These are phyloP conservation scores for Umbelopsis sp. DNA, from an alignment of 192 early-diverging fungal genomes.

Conservation along the genomic window DNA sequence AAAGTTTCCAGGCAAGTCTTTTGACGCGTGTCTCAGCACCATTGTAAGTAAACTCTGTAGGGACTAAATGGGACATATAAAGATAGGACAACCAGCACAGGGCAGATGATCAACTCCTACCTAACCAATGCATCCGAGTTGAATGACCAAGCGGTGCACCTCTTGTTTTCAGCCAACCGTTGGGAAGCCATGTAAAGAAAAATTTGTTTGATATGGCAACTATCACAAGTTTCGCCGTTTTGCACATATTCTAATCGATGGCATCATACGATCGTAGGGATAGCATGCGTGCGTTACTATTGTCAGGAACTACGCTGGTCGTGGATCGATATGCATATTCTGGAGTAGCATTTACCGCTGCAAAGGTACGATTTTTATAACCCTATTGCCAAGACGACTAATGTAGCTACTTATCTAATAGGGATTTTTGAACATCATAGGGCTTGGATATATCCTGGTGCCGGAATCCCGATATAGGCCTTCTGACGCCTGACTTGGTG, in stretches of 20 bases:
- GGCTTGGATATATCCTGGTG: constrained; percentile 88
- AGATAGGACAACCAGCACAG: constrained; percentile 92
- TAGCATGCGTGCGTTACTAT: constrained; percentile 60
- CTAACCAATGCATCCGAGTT: constrained; percentile 69
- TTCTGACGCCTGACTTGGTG: constrained; percentile 84
- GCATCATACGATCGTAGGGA: constrained; percentile 37
- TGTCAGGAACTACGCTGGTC: constrained; percentile 73
- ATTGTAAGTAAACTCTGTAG: background rate
- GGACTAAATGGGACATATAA: background rate
- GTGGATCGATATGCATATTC: constrained; percentile 97
- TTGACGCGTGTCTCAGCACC: too few species aligned
- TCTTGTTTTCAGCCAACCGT: constrained; percentile 95
- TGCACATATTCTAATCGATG: background rate
- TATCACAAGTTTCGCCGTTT: background rate
- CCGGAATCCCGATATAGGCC: constrained; percentile 79
- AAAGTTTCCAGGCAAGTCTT: constrained; percentile 80
- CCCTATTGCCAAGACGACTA: background rate
- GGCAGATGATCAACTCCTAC: constrained; percentile 87
- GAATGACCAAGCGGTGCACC: constrained; percentile 84
- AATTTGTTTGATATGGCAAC: background rate
- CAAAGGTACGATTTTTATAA: constrained; percentile 63
- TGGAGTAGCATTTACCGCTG: constrained; percentile 89
- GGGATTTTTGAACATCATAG: constrained; percentile 40
- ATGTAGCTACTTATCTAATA: background rate
- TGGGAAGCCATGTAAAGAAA: constrained; percentile 83